phyloP scores from a whole-genome alignment of 1,284 basidiomycete species.

The Cryptococcus hybrid region DNA sequence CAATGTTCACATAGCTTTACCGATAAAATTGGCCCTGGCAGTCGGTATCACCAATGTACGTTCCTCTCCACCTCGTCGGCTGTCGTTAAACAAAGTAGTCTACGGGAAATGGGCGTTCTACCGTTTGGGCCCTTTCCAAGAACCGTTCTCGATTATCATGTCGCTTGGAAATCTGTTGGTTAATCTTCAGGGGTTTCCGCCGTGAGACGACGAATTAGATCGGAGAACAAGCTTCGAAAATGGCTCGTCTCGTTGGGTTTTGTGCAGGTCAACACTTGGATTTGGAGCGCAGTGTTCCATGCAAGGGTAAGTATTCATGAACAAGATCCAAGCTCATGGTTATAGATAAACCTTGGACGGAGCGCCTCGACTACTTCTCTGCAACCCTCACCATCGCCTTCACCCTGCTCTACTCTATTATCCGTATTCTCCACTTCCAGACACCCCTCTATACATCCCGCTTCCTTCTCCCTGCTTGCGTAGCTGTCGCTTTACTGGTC shows the following conservation, averaged over 20 bases:
- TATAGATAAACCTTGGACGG: conserved; percentile 76
- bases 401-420: conserved; percentile 67
- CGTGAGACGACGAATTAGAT: conserved; percentile 56
- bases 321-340: background rate
- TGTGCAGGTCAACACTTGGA: conserved; percentile 85
- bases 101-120: conserved; percentile 98
- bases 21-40: conserved; percentile 54
- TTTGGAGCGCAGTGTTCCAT: conserved; percentile 91
- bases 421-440: conserved; percentile 71
- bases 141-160: conserved; percentile 89
- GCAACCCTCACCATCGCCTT: conserved; percentile 79
- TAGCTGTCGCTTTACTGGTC: conserved; percentile 24
- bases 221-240: conserved; percentile 64
- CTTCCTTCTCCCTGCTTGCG: conserved; percentile 20
- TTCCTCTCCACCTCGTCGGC: background rate
- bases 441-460: conserved; percentile 22
- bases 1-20: conserved; percentile 83
- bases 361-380: conserved; percentile 93
- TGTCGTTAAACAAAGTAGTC: conserved; percentile 40
- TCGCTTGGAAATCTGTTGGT: conserved; percentile 75
- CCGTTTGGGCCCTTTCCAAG: conserved; percentile 81
- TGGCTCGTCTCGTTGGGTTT: conserved; percentile 70
- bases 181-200: conserved; percentile 60
- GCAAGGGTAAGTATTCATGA: conserved; percentile 63
- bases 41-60: conserved; percentile 62